These are phyloP conservation scores for Blastobotrys chiropterorum DNA, from an alignment of 805 yeast species.

Conservation along the genomic window DNA sequence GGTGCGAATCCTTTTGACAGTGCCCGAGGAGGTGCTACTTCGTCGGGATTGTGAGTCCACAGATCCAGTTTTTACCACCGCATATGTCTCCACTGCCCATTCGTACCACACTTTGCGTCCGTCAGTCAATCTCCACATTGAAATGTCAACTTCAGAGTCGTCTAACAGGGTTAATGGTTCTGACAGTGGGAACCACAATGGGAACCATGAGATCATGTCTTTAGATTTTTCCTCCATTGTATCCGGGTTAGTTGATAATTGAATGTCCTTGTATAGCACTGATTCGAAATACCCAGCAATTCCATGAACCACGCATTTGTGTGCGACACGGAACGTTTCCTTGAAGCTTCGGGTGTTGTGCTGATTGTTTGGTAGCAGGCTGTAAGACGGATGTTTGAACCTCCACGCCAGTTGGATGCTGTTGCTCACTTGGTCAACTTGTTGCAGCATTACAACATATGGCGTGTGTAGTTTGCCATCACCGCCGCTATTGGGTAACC, in stretches of 20 bases:
- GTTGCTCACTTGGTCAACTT: conserved; percentile 38
- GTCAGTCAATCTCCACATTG: conserved; percentile 43
- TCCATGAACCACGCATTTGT: conserved; percentile 61
- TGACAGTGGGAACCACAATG: conserved; percentile 55
- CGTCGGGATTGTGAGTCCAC: conserved; percentile 13
- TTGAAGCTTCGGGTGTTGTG: conserved; percentile 24
- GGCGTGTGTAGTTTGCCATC: conserved; percentile 29
- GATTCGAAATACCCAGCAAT: conserved; percentile 72
- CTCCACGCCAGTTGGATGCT: conserved; percentile 53
- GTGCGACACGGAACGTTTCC: conserved; percentile 39
- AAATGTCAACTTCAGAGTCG: conserved; percentile 48
- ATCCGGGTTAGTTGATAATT: conserved; percentile 46
- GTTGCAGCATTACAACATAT: conserved; percentile 39
- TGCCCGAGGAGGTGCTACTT: conserved; percentile 7
- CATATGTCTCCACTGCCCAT: conserved; percentile 53
- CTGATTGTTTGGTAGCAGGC: conserved; percentile 12
- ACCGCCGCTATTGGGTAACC: conserved; percentile 1
- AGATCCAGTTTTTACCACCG: conserved; percentile 25
- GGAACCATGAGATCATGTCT: conserved; percentile 60
- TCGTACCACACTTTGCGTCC: conserved; percentile 54
- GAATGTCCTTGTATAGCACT: conserved; percentile 52
- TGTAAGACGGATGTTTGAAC: conserved; percentile 45
- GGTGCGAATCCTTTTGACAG: conserved; percentile 20
- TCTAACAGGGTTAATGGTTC: conserved; percentile 48
- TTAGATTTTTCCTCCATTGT: conserved; percentile 32